Evolutionary conservation across 768 basidiomycete genomes (phyloP), one percentile per base, ranked within the genome.

Genomic region (Tulasnella sp.): DNA sequence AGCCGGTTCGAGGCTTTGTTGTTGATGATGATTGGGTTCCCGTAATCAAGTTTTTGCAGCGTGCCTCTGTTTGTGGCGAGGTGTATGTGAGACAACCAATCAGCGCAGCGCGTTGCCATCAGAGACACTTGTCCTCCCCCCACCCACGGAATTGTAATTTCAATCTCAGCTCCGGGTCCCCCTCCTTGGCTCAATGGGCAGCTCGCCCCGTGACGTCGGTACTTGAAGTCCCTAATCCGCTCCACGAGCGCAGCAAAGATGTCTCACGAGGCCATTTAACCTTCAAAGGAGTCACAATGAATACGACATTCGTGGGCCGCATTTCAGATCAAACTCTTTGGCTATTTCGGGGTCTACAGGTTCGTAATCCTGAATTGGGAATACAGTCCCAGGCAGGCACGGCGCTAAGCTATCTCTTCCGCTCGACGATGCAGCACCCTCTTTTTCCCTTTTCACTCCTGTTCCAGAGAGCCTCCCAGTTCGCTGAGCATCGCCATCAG

Each of bases 131-230:
- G 16, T 67, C 32, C 29, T 29, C 32, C 61, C 61, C 61, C 29
- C n/a, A 26, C 32, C 23, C 15, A 67, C 32, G 61, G 61, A 29
- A 26, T 11, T 13, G 61, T 35, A 35, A 67, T 10, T 35, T 67
- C 61, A 67, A 67, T 67, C 61, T 67, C 61, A 67, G 61, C 61
- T 26, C 61, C 61, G 61, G 26, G 61, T 67, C 61, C 16, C 16
- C 44, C 44, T 44, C 44, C 44, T 15, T 2, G 1, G 11, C 44
- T 44, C 44, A 44, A 44, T 44, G 44, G 44, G 44, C 44, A 44
- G 44, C 44, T 44, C 44, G 44, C 16, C 61, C 26, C 61, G 61
- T 67, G 61, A 67, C 61, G 61, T 67, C 61, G 61, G 32, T 15
- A 29, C 61, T 35, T 16, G 61, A 67, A 51, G 23, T 1, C n/a